phyloP scores from a whole-genome alignment of 176 grass and related monocot species.

The Pontederia paniculata region DNA sequence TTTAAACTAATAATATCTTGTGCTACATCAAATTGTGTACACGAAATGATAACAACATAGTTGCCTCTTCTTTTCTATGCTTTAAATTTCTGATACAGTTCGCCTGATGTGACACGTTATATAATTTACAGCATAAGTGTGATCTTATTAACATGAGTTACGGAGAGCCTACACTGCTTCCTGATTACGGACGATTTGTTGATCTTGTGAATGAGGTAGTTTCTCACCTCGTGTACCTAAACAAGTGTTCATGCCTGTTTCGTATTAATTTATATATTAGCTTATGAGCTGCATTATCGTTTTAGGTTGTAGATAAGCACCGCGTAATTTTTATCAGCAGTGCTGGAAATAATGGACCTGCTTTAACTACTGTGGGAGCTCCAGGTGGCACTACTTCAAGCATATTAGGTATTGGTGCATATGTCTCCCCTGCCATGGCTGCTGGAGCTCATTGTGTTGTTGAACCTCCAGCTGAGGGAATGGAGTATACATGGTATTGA shows the following conservation, averaged over 20 bases:
- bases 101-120: background rate
- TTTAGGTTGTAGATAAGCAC: constrained; percentile 84
- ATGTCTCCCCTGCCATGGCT: constrained; percentile 97
- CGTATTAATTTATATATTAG: constrained; percentile 7
- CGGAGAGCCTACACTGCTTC: constrained; percentile 83
- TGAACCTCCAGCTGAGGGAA: constrained; percentile 64
- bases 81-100: constrained; percentile 19
- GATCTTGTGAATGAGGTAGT: constrained; percentile 91
- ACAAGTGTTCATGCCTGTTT: constrained; percentile 4
- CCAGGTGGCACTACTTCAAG: constrained; percentile 92
- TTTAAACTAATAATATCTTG: no score
- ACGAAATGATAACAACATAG: no score
- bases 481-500: constrained; percentile 91
- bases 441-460: constrained; percentile 92
- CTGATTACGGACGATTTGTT: constrained; percentile 95
- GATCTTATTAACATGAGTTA: constrained; percentile 99
- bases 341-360: constrained; percentile 81
- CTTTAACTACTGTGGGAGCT: constrained; percentile 88
- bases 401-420: constrained; percentile 97
- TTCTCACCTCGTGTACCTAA: background rate
- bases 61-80: constrained; percentile 20
- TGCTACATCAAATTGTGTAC: no score
- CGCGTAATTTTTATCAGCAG: constrained; percentile 91
- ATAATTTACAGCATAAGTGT: constrained; percentile 83
- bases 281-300: constrained; percentile 18